phyloP scores from a whole-genome alignment of 73 alveolate genomes.

The Paramecium pentaurelia region DNA sequence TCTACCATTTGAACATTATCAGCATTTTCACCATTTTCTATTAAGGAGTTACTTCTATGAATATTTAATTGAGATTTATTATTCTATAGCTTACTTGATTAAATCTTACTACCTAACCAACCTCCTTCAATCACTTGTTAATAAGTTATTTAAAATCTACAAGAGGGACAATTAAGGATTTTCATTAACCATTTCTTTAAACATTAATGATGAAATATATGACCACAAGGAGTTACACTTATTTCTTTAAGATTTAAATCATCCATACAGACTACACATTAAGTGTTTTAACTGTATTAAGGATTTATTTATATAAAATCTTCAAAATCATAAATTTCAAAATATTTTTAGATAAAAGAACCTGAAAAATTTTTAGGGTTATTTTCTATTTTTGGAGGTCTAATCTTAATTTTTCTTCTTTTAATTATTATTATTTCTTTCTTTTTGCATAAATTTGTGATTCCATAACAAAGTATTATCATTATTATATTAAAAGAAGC shows the following conservation, averaged over 20 bases:
- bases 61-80: not conserved
- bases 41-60: not conserved
- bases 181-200: slow-evolving; percentile 49
- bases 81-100: not conserved
- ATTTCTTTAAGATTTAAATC: not conserved
- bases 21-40: not conserved
- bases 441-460: not conserved
- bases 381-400: not conserved
- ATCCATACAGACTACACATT: slow-evolving; percentile 39
- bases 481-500: not conserved
- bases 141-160: slow-evolving; percentile 36
- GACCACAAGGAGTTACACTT: slow-evolving; percentile 46
- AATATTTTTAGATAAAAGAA: not conserved
- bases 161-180: slow-evolving; percentile 28
- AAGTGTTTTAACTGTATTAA: not conserved
- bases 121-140: not conserved
- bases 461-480: not conserved
- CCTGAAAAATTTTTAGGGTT: slow-evolving; percentile 6
- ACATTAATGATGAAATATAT: slow-evolving; percentile 47
- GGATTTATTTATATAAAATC: not conserved
- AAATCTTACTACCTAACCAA: not conserved
- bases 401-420: not conserved
- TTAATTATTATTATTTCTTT: not conserved
- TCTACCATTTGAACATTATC: not conserved
- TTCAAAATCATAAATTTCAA: not conserved